Base-by-base conservation (phyloP, 225 moss, liverwort and hornwort species). In the Thuidium tamariscinum region DNA sequence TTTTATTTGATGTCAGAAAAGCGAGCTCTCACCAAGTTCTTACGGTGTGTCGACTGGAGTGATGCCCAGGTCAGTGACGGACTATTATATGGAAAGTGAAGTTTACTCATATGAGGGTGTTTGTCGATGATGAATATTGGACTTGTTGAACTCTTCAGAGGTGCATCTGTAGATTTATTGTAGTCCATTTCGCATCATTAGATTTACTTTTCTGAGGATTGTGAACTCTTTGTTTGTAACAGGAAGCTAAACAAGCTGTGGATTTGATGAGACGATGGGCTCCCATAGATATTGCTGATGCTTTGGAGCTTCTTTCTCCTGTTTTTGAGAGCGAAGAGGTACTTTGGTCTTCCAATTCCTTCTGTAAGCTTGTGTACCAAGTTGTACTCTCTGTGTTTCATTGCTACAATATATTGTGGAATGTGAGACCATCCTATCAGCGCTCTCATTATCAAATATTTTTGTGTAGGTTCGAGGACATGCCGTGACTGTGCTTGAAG, bases 261-360 rank as follows among this genome's bases (percentile, higher is more conserved):
- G 95, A 97, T 72, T 84, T 97, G 80, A 97, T 96, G 95, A 93
- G 91, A 86, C 95, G 93, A 89, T 97, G 97, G 97, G 97, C 93
- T 69, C 93, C 95, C 12, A 97, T 97, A 89, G 97, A 97, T 87
- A 97, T 95, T 83, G 97, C 95, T 51, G 97, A 97, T 91, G 97
- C 97, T 74, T 86, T 97, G 87, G 97, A 97, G 89, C 92, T 97
- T 55, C 94, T 97, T 60, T 97, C 95, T 69, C 95, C 95, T 30
- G 95, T 96, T 68, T 95, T 97, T 91, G 95, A 97, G 90, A 97
- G 97, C 75, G 97, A 97, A 90, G 97, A 97, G 94, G 97, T 97
- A 90, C 49, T 30, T 9, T 83, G 81, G 19, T 55, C 26, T 57
- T 66, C 72, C 19, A 32, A 51, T 61, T 74, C 10, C 56, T 59